Conservation (phyloP, 139 green algal genomes). For the Coelastrella sp. region DNA sequence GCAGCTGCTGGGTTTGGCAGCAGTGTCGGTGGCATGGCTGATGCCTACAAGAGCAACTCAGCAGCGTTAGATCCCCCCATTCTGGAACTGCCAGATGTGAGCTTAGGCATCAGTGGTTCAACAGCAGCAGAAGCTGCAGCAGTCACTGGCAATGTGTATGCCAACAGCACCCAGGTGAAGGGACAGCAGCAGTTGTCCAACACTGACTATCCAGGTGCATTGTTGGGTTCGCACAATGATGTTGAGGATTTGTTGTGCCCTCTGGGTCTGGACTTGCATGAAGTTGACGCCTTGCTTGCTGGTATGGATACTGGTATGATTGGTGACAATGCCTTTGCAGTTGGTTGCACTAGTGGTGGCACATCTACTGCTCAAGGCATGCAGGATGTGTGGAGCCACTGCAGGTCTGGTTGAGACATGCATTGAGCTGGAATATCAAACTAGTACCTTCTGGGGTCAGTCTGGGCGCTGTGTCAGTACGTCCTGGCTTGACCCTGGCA, state of each 20-base stretch:
- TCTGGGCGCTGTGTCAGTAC: too few species aligned
- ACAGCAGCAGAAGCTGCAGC: conserved; percentile 16
- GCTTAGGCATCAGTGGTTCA: neutral
- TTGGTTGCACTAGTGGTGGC: neutral
- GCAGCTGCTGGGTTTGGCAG: neutral
- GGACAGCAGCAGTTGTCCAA: neutral
- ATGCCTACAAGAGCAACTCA: neutral
- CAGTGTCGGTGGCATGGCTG: neutral
- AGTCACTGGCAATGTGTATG: neutral
- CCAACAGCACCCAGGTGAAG: neutral
- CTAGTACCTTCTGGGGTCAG: too few species aligned
- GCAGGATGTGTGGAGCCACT: conserved; percentile 33
- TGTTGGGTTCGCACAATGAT: neutral
- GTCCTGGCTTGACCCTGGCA: too few species aligned
- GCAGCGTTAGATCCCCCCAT: conserved; percentile 18
- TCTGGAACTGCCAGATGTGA: neutral
- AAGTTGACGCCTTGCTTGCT: conserved; percentile 23
- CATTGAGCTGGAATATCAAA: too few species aligned
- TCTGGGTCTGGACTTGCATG: neutral
- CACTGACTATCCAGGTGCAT: neutral
- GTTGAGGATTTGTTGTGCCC: neutral
- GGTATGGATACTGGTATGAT: neutral
- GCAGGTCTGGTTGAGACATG: neutral
- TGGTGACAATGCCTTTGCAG: neutral
- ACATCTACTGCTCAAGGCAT: neutral